Evolutionary conservation across 164 flowering plant genomes (phyloP).

Genomic region (Macadamia integrifolia): DNA sequence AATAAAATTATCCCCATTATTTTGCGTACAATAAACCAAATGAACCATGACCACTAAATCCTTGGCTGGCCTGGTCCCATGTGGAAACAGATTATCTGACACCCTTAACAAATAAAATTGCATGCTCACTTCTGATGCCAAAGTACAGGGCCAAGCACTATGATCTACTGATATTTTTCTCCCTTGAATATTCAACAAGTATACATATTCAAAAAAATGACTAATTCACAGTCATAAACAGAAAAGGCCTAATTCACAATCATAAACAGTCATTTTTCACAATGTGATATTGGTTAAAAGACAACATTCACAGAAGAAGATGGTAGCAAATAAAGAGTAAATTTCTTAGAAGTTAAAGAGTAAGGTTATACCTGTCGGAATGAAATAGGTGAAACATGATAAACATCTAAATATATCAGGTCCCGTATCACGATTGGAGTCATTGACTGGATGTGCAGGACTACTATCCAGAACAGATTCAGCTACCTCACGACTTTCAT

Average conservation of each 20-base stretch:
- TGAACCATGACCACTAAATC: too few species aligned
- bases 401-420: slow-evolving; percentile 64
- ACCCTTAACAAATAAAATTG: too few species aligned
- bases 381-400: slow-evolving; percentile 68
- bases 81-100: too few species aligned
- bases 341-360: not conserved
- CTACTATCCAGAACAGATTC: slow-evolving; percentile 6
- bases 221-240: too few species aligned
- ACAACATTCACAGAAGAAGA: not conserved
- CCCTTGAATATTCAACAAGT: not conserved
- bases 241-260: not conserved
- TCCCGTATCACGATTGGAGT: slow-evolving; percentile 19
- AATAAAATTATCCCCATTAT: too few species aligned
- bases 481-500: slow-evolving; percentile 6
- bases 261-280: not conserved
- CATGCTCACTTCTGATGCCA: too few species aligned
- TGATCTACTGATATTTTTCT: not conserved
- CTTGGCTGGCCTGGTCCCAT: too few species aligned
- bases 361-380: slow-evolving; percentile 49
- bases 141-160: too few species aligned
- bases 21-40: not conserved
- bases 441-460: slow-evolving; percentile 15
- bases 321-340: not conserved
- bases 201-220: not conserved
- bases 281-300: not conserved